Percentiles rank a stretch among this genome's conserved stretches.
These are phyloP conservation scores for Neurospora cerealis DNA, from an alignment of 495 filamentous ascomycete species.

Conservation along the genomic window DNA sequence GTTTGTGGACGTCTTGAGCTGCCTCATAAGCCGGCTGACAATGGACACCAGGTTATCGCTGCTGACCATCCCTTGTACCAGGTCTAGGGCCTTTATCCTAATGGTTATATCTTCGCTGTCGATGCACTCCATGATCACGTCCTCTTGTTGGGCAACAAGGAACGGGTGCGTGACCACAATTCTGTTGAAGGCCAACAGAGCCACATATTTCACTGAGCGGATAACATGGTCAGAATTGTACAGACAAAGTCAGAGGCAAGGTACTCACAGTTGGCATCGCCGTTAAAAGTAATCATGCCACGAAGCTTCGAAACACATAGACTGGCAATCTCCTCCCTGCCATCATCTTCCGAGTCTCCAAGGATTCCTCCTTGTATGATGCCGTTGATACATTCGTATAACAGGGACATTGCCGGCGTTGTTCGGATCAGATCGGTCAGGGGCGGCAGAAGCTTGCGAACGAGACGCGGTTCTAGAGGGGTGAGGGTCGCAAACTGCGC, in stretches of 20 bases:
- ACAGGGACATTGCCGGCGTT: constrained; percentile 88
- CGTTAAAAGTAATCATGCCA: constrained; percentile 86
- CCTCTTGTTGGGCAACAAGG: constrained; percentile 81
- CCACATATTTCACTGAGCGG: constrained; percentile 82
- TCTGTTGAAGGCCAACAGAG: constrained; percentile 84
- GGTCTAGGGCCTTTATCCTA: constrained; percentile 79
- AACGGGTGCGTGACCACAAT: constrained; percentile 83
- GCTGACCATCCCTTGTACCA: constrained; percentile 85
- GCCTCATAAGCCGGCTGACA: constrained; percentile 75
- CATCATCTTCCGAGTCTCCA: constrained; percentile 63
- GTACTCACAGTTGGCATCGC: constrained; percentile 80
- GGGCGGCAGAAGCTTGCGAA: constrained; percentile 90
- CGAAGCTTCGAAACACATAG: constrained; percentile 88
- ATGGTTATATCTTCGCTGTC: constrained; percentile 97
- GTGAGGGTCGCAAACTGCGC: constrained; percentile 86
- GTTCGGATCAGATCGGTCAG: constrained; percentile 86
- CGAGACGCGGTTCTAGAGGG: constrained; percentile 80
- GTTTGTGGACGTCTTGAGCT: constrained; percentile 52
- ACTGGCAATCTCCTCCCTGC: constrained; percentile 84
- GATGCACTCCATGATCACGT: constrained; percentile 91
- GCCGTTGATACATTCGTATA: constrained; percentile 97
- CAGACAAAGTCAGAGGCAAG: no score
- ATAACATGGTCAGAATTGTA: no score
- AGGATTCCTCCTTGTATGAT: constrained; percentile 95
- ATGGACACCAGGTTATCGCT: constrained; percentile 72